phyloP scores from a whole-genome alignment of 2,329 filamentous ascomycete genomes.

The Paraphaeosphaeria minitans region DNA sequence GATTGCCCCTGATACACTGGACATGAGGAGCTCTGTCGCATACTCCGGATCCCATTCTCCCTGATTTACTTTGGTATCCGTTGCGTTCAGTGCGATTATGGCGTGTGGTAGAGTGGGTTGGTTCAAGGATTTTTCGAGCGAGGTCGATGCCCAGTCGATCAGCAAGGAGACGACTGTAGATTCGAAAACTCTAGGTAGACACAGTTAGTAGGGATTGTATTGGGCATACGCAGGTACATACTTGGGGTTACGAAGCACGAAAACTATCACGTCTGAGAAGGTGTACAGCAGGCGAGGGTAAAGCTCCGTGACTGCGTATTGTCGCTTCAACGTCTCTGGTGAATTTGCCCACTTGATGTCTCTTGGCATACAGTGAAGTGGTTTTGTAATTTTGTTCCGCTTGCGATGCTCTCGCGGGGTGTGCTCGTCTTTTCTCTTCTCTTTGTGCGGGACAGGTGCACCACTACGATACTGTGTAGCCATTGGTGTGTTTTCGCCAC shows the following conservation, averaged over 20 bases:
- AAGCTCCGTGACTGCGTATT: slow-evolving; percentile 46
- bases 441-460: slow-evolving; percentile 51
- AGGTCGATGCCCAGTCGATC: slow-evolving; percentile 57
- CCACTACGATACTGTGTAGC: neutral
- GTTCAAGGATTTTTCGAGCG: slow-evolving; percentile 59
- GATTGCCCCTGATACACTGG: slow-evolving; percentile 4
- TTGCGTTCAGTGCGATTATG: slow-evolving; percentile 58
- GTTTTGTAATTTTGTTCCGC: neutral
- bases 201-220: neutral
- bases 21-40: slow-evolving; percentile 47
- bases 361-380: neutral
- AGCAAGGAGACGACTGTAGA: slow-evolving; percentile 52
- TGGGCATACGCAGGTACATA: slow-evolving; percentile 13
- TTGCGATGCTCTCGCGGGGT: neutral
- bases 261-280: slow-evolving; percentile 51
- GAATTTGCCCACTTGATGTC: slow-evolving; percentile 19
- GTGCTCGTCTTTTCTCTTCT: slow-evolving; percentile 49
- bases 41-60: slow-evolving; percentile 51
- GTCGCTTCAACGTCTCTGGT: slow-evolving; percentile 31
- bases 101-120: slow-evolving; percentile 61
- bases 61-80: slow-evolving; percentile 47
- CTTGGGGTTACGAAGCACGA: slow-evolving; percentile 48
- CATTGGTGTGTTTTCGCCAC: slow-evolving; percentile 49
- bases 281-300: slow-evolving; percentile 50
- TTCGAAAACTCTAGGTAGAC: slow-evolving; percentile 39